Base-by-base conservation (phyloP, 352 stramenopile species). In the Pythium monospermum region DNA sequence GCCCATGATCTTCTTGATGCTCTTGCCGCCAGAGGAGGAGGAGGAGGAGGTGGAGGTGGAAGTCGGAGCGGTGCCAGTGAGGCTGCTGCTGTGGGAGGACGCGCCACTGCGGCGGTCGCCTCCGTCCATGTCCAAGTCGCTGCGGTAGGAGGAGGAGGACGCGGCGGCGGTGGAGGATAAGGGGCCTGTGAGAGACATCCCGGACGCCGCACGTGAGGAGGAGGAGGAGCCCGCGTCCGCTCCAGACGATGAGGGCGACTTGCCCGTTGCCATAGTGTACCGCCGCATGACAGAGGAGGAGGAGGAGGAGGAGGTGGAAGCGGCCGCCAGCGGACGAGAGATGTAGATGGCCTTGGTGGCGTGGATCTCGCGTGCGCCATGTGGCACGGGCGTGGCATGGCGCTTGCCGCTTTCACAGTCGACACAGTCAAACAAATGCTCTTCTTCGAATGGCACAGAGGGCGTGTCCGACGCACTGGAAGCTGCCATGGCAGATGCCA, bases 1-100 rank as follows among this genome's bases (percentile, higher is more conserved):
- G 23, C 76, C 78, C 45, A 90, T 70, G 38, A 90, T 79, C 51
- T 90, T 90, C 56, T 90, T 90, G 60, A 85, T 86, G n/a, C n/a
- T n/a, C 49, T 86, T 86, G 56, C 73, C 69, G 2, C 49, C 35
- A 40, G 83, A 69, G 35, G 78, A 73, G 7, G n/a, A 16, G 0
- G 35, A 26, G 12, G 37, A n/a, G 2, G 57, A 38, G 43, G 83
- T 69, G 35, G 78, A 73, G 7, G n/a, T 19, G 0, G 35, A 26
- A 13, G 37, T 26, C 21, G 40, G 49, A 1, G 42, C 43, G 10
- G 43, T 36, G 19, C 58, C 53, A 22, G 49, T 57, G n/a, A 65
- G 53, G 30, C 48, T 57, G 26, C 47, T 58, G n/a, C n/a, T n/a
- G n/a, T n/a, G n/a, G n/a, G 44, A 40, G 3, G 52, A 51, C 1